phyloP scores from a whole-genome alignment of 2,329 filamentous ascomycete species.

The Apiospora hydei region DNA sequence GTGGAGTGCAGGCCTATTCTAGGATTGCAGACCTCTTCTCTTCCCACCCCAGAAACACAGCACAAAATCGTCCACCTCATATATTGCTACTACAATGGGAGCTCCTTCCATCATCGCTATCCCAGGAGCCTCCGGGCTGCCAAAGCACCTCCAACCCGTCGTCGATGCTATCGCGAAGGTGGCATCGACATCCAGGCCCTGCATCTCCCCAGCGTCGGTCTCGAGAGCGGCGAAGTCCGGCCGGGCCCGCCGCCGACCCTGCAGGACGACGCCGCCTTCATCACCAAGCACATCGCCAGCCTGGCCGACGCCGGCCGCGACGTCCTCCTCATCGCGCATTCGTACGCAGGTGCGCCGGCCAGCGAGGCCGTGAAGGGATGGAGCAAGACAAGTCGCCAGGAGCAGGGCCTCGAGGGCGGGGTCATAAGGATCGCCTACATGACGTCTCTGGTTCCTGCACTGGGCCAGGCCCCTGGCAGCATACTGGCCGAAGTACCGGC shows the following conservation, averaged over 20 bases:
- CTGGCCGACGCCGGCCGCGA: constrained; percentile 43
- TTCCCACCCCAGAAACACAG: neutral
- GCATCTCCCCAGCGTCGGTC: constrained; percentile 30
- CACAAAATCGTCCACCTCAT: neutral
- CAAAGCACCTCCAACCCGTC: constrained; percentile 32
- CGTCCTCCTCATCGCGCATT: constrained; percentile 37
- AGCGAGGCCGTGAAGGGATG: constrained; percentile 45
- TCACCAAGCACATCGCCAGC: constrained; percentile 41
- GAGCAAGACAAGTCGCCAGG: constrained; percentile 42
- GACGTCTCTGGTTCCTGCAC: constrained; percentile 36
- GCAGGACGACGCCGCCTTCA: constrained; percentile 45
- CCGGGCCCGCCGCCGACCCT: constrained; percentile 34
- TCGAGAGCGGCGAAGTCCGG: constrained; percentile 22
- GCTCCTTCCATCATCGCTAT: neutral
- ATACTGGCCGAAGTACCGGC: constrained; percentile 22
- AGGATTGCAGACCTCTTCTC: no score
- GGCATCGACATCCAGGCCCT: constrained; percentile 37
- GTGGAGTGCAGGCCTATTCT: no score
- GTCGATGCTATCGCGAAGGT: constrained; percentile 27
- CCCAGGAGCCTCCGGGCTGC: constrained; percentile 29
- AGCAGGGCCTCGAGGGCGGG: constrained; percentile 46
- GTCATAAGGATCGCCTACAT: constrained; percentile 44
- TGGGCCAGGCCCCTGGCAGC: constrained; percentile 34
- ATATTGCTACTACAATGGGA: neutral
- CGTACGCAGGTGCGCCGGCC: constrained; percentile 37